A percentile compares a stretch with the other conserved stretches of the same genome.
These are phyloP conservation scores for Cyclospora cayetanensis DNA, from an alignment of 169 alveolate genomes.

Conservation along the genomic window DNA sequence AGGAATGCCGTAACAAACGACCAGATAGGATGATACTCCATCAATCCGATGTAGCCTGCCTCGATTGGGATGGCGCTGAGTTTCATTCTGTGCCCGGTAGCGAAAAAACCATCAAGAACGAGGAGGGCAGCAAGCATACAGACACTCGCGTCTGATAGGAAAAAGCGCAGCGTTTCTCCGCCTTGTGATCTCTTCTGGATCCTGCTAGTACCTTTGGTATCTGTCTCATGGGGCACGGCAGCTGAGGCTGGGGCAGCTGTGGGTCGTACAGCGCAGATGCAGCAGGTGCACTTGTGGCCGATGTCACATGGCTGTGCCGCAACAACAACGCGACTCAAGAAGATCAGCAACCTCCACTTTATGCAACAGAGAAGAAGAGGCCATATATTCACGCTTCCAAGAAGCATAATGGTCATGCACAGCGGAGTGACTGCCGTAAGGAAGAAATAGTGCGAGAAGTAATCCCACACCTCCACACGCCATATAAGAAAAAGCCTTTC, in stretches of 20 bases:
- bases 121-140: constrained; percentile 21
- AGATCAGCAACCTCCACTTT: constrained; percentile 43
- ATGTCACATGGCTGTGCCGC: not conserved
- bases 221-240: not conserved
- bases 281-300: not conserved
- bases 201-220: not conserved
- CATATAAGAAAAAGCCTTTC: not conserved
- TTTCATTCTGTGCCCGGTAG: constrained; percentile 65
- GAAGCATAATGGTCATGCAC: constrained; percentile 37
- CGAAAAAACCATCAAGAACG: constrained; percentile 24
- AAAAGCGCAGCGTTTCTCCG: constrained; percentile 3
- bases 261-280: not conserved
- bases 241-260: too few relatives aligned
- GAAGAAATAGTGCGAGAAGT: constrained; percentile 35
- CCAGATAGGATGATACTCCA: constrained; percentile 24
- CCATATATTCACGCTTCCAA: constrained; percentile 32
- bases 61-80: constrained; percentile 53
- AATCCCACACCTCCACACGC: constrained; percentile 13
- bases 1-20: constrained; percentile 32
- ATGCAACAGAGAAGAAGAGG: constrained; percentile 31
- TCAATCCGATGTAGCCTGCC: constrained; percentile 66
- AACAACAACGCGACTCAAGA: constrained; percentile 33
- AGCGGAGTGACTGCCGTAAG: constrained; percentile 24
- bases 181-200: not conserved
- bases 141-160: constrained; percentile 30